A percentile compares a stretch with the other conserved stretches of the same genome.
phyloP scores from a whole-genome alignment of 2,329 filamentous ascomycete species.

The Knufia petricola region DNA sequence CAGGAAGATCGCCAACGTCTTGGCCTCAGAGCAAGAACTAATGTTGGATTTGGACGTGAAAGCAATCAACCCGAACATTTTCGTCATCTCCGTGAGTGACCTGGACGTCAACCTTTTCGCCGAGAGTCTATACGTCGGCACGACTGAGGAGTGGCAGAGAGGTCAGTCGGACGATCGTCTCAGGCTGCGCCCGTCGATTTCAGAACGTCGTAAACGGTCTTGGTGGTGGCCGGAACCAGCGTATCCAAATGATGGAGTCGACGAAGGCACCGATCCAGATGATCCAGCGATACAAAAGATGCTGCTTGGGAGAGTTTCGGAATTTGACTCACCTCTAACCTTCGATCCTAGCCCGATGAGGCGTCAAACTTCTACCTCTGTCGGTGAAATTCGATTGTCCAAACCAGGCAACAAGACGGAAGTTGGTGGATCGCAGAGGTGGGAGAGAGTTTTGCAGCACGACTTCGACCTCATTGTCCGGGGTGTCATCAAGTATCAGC shows the following conservation, averaged over 20 bases:
- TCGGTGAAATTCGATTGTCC: constrained; percentile 71
- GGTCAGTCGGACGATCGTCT: background rate
- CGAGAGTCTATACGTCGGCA: constrained; percentile 80
- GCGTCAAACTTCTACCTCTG: constrained; percentile 59
- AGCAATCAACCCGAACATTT: constrained; percentile 86
- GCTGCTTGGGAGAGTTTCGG: constrained; percentile 77
- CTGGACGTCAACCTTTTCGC: constrained; percentile 91
- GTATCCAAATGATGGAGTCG: constrained; percentile 31
- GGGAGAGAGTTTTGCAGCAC: constrained; percentile 83
- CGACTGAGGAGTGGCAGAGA: constrained; percentile 17
- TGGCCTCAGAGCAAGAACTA: constrained; percentile 87
- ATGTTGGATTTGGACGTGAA: constrained; percentile 86
- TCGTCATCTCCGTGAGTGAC: constrained; percentile 74
- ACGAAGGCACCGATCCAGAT: constrained; percentile 54
- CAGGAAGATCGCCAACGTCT: constrained; percentile 72
- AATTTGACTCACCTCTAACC: constrained; percentile 76
- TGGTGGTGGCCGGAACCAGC: constrained; percentile 16
- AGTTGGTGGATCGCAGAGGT: constrained; percentile 68
- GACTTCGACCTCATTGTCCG: constrained; percentile 90
- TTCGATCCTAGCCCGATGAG: constrained; percentile 88
- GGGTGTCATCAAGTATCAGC: constrained; percentile 75
- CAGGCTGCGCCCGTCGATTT: constrained; percentile 6
- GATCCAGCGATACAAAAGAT: constrained; percentile 65
- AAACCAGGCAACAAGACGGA: constrained; percentile 84
- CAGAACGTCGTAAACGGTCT: constrained; percentile 18